Evolutionary conservation across 352 stramenopile genomes (phyloP).

Genomic region (Phytophthora nicotianae): DNA sequence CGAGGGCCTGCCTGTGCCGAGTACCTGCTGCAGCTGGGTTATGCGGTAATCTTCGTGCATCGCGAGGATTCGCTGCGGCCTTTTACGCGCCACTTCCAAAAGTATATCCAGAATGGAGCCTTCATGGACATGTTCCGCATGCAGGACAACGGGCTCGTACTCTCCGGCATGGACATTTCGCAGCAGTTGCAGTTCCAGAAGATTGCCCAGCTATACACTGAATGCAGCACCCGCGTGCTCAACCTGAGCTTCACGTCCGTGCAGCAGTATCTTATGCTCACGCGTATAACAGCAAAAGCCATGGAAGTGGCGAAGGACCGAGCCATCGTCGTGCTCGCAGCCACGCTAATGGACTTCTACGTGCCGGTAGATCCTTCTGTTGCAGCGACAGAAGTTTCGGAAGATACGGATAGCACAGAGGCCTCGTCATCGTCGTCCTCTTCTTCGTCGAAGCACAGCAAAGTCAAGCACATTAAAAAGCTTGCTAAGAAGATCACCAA

Average conservation of each 20-base stretch:
- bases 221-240: constrained; percentile 71
- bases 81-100: constrained; percentile 86
- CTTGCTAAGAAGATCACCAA: constrained; percentile 37
- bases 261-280: constrained; percentile 83
- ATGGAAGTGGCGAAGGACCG: constrained; percentile 66
- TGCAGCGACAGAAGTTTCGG: constrained; percentile 8
- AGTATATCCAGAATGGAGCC: constrained; percentile 79
- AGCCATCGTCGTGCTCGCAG: constrained; percentile 72
- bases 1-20: constrained; percentile 79
- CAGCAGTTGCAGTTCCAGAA: constrained; percentile 78
- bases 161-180: constrained; percentile 66
- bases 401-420: constrained; percentile 9
- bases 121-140: constrained; percentile 86
- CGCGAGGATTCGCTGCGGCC: constrained; percentile 78
- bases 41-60: constrained; percentile 85
- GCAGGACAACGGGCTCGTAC: constrained; percentile 57
- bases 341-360: constrained; percentile 87
- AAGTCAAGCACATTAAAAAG: constrained; percentile 39
- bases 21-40: constrained; percentile 79
- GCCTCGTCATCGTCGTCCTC: constrained; percentile 20
- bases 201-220: constrained; percentile 59
- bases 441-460: constrained; percentile 33
- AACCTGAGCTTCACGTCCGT: constrained; percentile 81
- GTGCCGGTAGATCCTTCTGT: constrained; percentile 43
- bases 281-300: constrained; percentile 61